Base-by-base conservation (phyloP, 768 basidiomycete genomes). In the Hericium alpestre region DNA sequence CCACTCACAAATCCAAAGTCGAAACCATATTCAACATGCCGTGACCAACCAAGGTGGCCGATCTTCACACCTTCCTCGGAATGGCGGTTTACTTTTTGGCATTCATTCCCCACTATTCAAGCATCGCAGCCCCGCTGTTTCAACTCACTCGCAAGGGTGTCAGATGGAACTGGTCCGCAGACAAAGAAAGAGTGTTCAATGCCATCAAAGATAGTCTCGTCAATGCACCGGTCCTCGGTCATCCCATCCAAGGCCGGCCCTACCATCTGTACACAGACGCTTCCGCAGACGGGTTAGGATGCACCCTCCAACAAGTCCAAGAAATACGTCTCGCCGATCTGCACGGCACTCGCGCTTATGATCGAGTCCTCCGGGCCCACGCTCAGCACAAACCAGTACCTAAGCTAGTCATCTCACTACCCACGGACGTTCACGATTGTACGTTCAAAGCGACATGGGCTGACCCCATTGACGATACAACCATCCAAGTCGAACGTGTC, bases 181-280 rank as follows among this genome's bases (percentile, higher is more conserved):
- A 57, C 3, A 59, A 73, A 4, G 51, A 67, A 39, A 23, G 63
- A 20, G 67, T 71, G 0, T 75, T 69, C 55, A 54, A 65, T n/a
- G 52, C 64, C n/a, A 57, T 60, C 16, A 73, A 74, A 46, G 51
- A 62, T 23, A 66, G 64, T 9, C 59, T 75, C 1, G 56, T 60
- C 2, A 58, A 59, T 20, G 70, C 73, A 0, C 74, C 73, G 0
- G 63, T 75, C 3, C 40, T 65, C n/a, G 72, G 61, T 4, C 67
- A 72, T 57, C 63, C 73, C 0, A 65, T 64, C 0, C 57, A 58
- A 10, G 67, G 69, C 0, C 22, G 23, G 27, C 71, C 70, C 0
- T 76, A 74, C 55, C 59, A 68, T 9, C 54, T 76, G 0, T 75
- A 75, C 48, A 67, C 71, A 0, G 72, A 75, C 53, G 66, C 68